Percentiles rank a stretch among this genome's conserved stretches.
phyloP scores from a whole-genome alignment of 2,329 filamentous ascomycete genomes.

The Sporothrix humicola region DNA sequence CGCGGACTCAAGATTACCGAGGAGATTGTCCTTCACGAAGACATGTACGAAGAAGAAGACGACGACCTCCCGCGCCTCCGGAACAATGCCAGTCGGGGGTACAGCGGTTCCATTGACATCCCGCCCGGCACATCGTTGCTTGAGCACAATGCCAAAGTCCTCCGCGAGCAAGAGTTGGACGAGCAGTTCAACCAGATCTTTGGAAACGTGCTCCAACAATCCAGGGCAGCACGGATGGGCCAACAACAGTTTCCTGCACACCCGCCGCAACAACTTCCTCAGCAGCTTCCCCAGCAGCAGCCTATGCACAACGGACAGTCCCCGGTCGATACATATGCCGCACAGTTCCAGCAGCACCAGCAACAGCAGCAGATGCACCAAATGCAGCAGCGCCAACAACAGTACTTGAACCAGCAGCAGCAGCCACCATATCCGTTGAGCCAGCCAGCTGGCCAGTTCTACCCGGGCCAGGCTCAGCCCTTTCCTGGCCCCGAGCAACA shows the following conservation, averaged over 20 bases:
- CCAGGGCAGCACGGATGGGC: not conserved
- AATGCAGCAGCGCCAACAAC: not conserved
- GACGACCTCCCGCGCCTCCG: conserved; percentile 70
- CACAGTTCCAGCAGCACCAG: not conserved
- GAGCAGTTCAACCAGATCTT: conserved; percentile 4
- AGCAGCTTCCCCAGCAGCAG: not conserved
- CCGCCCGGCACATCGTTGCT: not conserved
- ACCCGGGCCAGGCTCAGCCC: not conserved
- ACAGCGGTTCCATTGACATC: not conserved
- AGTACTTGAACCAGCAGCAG: not conserved
- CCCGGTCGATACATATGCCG: not conserved
- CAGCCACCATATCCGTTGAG: not conserved
- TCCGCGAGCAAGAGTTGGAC: too few relatives aligned
- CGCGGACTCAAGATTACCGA: conserved; percentile 81
- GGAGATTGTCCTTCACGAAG: conserved; percentile 85
- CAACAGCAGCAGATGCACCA: conserved; percentile 12
- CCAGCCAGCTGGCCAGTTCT: not conserved
- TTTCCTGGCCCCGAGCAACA: conserved; percentile 1
- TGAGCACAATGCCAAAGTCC: not conserved
- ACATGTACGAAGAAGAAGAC: conserved; percentile 96
- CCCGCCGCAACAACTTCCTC: not conserved
- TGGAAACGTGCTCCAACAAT: not conserved
- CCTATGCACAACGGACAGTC: not conserved
- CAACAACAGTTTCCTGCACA: not conserved
- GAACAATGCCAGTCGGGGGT: not conserved